These are phyloP conservation scores for Debaryomyces hansenii DNA, from an alignment of 805 yeast species.

Conservation along the genomic window DNA sequence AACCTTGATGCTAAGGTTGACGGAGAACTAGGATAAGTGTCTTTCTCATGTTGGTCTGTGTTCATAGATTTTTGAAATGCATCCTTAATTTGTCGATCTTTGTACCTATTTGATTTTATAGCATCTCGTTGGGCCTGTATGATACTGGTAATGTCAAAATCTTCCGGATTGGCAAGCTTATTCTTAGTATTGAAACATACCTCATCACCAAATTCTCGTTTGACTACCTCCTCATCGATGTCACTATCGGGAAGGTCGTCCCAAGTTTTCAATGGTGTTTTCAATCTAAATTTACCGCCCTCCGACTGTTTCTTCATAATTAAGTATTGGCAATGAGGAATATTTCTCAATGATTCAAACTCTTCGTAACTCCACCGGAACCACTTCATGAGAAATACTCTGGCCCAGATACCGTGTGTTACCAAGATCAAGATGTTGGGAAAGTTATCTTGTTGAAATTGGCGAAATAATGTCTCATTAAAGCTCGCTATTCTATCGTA, in stretches of 20 bases:
- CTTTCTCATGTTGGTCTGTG: not conserved
- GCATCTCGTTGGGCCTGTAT: constrained; percentile 39
- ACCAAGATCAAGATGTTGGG: constrained; percentile 84
- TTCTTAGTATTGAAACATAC: constrained; percentile 36
- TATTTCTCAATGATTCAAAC: constrained; percentile 79
- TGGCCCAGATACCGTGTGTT: constrained; percentile 92
- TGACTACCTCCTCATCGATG: constrained; percentile 37
- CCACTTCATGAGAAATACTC: constrained; percentile 94
- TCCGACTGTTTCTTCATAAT: constrained; percentile 65
- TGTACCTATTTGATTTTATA: constrained; percentile 36
- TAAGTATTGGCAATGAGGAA: constrained; percentile 81
- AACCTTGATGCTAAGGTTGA: constrained; percentile 9
- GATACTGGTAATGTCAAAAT: constrained; percentile 38
- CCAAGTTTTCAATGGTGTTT: constrained; percentile 73
- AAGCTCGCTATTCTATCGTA: constrained; percentile 89
- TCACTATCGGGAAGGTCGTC: constrained; percentile 51
- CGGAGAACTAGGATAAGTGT: not conserved
- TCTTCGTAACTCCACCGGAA: constrained; percentile 89
- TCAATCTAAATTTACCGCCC: constrained; percentile 53
- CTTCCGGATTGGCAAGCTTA: constrained; percentile 32
- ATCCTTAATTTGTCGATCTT: constrained; percentile 43
- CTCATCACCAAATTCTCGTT: constrained; percentile 36
- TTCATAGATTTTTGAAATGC: constrained; percentile 26
- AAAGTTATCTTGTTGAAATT: constrained; percentile 66
- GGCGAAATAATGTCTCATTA: constrained; percentile 82